A percentile compares a stretch with the other conserved stretches of the same genome.
These are phyloP conservation scores for Platanthera zijinensis DNA, from an alignment of 106 monocot species.

Conservation along the genomic window DNA sequence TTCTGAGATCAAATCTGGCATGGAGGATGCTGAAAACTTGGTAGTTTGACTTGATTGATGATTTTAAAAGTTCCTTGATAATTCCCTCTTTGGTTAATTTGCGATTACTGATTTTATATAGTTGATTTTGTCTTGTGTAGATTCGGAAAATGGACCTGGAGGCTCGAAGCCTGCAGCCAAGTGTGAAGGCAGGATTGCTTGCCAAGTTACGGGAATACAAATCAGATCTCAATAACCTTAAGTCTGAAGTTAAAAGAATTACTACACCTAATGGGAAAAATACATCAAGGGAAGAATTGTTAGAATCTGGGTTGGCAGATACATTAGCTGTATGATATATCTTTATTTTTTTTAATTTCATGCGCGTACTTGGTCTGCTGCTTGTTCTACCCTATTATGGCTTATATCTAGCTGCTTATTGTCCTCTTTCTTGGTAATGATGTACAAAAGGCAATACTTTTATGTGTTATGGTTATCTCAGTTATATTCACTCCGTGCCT, in stretches of 20 bases:
- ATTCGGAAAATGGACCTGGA: constrained; percentile 90
- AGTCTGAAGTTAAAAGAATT: constrained; percentile 61
- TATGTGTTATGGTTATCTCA: background rate
- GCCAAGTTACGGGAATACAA: constrained; percentile 86
- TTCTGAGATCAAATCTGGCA: constrained; percentile 58
- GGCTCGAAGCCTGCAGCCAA: constrained; percentile 71
- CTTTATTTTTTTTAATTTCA: background rate
- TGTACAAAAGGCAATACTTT: too few relatives aligned
- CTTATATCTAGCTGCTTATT: too few relatives aligned
- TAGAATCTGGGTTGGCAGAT: constrained; percentile 80
- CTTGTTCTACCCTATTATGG: background rate
- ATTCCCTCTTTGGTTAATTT: background rate
- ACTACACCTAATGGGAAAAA: constrained; percentile 24
- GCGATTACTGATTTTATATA: background rate
- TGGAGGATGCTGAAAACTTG: constrained; percentile 80
- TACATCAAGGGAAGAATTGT: constrained; percentile 57
- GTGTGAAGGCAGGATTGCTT: constrained; percentile 65
- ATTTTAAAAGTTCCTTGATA: background rate
- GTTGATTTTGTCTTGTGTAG: constrained; percentile 16
- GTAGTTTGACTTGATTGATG: constrained; percentile 29
- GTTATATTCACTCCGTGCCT: background rate
- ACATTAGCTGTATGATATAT: constrained; percentile 34
- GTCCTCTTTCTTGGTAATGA: too few relatives aligned
- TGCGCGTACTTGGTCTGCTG: background rate
- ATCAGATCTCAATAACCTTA: constrained; percentile 72